Percentiles rank a stretch among this genome's conserved stretches.
Conservation (phyloP, 306 rosid species). For the Quercus variabilis region DNA sequence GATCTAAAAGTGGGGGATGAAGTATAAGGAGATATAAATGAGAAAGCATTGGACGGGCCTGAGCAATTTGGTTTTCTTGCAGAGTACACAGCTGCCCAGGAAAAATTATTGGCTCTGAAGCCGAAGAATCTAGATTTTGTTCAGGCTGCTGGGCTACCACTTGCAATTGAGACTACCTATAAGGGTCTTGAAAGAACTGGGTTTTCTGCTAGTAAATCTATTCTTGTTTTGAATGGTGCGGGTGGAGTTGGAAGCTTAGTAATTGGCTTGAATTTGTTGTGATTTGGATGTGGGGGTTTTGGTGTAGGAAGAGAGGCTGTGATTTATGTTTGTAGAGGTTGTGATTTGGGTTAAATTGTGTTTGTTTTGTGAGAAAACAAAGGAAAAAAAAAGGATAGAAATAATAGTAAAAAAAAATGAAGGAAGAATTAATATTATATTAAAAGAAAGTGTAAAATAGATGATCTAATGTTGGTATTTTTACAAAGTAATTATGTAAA, state of each 20-base stretch:
- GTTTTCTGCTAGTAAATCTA: conserved; percentile 80
- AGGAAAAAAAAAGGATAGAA: too few species aligned
- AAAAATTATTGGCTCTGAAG: conserved; percentile 68
- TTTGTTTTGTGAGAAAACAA: too few species aligned
- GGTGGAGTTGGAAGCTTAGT: conserved; percentile 96
- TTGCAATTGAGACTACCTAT: conserved; percentile 86
- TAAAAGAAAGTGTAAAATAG: too few species aligned
- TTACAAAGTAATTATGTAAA: too few species aligned
- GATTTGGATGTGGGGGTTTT: too few species aligned
- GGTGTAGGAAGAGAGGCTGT: too few species aligned
- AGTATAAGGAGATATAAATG: conserved; percentile 80
- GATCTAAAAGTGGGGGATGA: conserved; percentile 82
- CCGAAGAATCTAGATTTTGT: conserved; percentile 75
- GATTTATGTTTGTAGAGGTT: too few species aligned
- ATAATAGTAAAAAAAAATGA: too few species aligned
- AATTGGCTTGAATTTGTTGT: conserved; percentile 16
- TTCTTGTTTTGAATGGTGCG: conserved; percentile 86
- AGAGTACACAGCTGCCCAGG: conserved; percentile 91
- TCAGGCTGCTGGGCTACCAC: conserved; percentile 83
- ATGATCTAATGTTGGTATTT: too few species aligned
- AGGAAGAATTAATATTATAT: too few species aligned
- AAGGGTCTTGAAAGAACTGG: conserved; percentile 83
- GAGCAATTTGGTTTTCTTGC: conserved; percentile 86
- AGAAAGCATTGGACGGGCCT: conserved; percentile 87
- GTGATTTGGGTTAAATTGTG: too few species aligned